Evolutionary conservation across 164 flowering plant genomes (phyloP).

Genomic region (Brasenia schreberi): DNA sequence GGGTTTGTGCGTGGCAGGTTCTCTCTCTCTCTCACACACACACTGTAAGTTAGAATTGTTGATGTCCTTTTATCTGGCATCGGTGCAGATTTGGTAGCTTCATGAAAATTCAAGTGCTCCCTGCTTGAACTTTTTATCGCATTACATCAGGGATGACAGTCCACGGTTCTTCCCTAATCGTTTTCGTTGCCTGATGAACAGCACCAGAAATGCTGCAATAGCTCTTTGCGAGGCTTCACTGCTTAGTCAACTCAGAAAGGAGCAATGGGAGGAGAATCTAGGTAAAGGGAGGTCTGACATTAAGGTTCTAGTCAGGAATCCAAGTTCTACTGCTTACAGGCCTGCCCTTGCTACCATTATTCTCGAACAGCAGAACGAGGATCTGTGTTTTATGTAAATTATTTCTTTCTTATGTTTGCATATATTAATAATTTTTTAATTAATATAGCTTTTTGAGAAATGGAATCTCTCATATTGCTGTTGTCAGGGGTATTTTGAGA

Average conservation of each 20-base stretch:
- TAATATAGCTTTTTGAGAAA: no score
- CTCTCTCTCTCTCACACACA: constrained; percentile 1
- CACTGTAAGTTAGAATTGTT: no score
- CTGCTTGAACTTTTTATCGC: no score
- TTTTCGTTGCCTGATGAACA: constrained; percentile 15
- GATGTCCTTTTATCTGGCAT: no score
- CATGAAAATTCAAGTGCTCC: no score
- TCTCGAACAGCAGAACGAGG: constrained; percentile 51
- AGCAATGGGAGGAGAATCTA: constrained; percentile 53
- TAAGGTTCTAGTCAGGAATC: constrained; percentile 66
- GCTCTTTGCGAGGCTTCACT: constrained; percentile 53
- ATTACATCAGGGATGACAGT: no score
- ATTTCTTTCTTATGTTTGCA: neutral
- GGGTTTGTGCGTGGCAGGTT: constrained; percentile 91
- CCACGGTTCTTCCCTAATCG: no score
- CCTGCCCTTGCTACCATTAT: constrained; percentile 68
- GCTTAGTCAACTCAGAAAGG: constrained; percentile 49
- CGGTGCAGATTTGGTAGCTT: no score
- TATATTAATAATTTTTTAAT: neutral
- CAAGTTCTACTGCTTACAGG: constrained; percentile 65
- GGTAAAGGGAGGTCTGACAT: constrained; percentile 39
- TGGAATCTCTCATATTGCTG: no score
- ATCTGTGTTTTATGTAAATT: constrained; percentile 31
- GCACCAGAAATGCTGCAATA: constrained; percentile 51
- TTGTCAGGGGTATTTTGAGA: no score